A percentile compares a stretch with the other conserved stretches of the same genome.
phyloP scores from a whole-genome alignment of 2,329 filamentous ascomycete species.

The Trichophyton verrucosum region DNA sequence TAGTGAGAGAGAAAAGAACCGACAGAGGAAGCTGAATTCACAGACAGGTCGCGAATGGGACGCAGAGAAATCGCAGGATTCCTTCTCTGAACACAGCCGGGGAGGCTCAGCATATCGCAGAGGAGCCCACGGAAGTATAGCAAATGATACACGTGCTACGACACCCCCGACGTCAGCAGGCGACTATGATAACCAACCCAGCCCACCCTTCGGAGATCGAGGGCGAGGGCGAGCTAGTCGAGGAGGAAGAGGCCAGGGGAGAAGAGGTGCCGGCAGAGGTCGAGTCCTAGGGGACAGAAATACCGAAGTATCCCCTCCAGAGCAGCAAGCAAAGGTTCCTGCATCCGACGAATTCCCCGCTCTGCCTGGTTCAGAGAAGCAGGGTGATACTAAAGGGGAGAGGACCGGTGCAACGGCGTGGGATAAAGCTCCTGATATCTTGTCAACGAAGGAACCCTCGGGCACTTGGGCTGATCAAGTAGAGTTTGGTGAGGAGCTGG shows the following conservation, averaged over 20 bases:
- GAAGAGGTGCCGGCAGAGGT: constrained; percentile 16
- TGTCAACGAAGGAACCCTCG: not conserved
- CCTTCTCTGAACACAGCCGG: constrained; percentile 29
- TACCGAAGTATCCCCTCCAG: not conserved
- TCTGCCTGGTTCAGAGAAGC: not conserved
- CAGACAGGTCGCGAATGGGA: constrained; percentile 51
- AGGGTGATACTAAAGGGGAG: not conserved
- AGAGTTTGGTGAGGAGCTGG: not conserved
- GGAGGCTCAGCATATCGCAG: constrained; percentile 35
- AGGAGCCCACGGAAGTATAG: constrained; percentile 42
- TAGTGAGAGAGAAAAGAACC: constrained; percentile 49
- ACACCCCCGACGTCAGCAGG: not conserved
- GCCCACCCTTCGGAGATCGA: not conserved
- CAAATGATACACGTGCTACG: constrained; percentile 22
- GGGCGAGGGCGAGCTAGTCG: not conserved
- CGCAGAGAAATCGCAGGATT: constrained; percentile 46
- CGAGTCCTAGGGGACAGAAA: not conserved
- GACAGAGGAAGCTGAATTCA: constrained; percentile 47
- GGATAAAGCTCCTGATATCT: not conserved
- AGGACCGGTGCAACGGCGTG: not conserved
- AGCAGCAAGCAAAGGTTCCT: not conserved
- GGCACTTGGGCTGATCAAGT: constrained; percentile 6
- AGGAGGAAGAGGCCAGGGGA: constrained; percentile 20
- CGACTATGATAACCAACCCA: not conserved
- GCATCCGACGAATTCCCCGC: not conserved